A percentile compares a stretch with the other conserved stretches of the same genome.
Conservation (phyloP, 225 moss, liverwort and hornwort species). For the Sphagnum tenellum region DNA sequence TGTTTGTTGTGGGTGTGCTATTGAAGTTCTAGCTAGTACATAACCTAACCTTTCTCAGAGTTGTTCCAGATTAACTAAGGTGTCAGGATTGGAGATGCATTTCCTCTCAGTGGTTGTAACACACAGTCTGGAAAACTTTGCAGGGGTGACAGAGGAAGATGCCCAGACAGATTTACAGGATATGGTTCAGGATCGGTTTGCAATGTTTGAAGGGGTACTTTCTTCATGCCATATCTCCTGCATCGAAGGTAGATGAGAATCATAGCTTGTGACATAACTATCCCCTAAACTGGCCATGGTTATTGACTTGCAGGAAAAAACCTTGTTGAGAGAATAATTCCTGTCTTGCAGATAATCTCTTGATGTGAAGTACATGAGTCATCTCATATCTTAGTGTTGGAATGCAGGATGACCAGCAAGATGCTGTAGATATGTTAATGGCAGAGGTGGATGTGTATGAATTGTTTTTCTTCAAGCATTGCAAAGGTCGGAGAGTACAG, state of each 20-base stretch:
- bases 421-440: constrained; percentile 77
- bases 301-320: too few species aligned
- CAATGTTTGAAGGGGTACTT: constrained; percentile 39
- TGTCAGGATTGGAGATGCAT: too few species aligned
- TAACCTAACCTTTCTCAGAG: too few species aligned
- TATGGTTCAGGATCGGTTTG: constrained; percentile 72
- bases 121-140: not conserved
- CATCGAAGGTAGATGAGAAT: not conserved
- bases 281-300: too few species aligned
- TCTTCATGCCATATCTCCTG: not conserved
- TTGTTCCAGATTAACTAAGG: too few species aligned
- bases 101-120: too few species aligned
- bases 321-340: too few species aligned
- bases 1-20: too few species aligned
- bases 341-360: too few species aligned
- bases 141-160: constrained; percentile 43
- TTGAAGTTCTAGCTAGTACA: too few species aligned
- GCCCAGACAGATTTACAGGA: constrained; percentile 78
- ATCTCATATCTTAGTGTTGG: not conserved
- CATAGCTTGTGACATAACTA: too few species aligned
- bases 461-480: constrained; percentile 86
- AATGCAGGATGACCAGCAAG: constrained; percentile 53
- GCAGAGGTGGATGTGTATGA: constrained; percentile 95
- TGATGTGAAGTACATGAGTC: too few species aligned
- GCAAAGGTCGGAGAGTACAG: constrained; percentile 62